phyloP scores from a whole-genome alignment of 2,329 filamentous ascomycete genomes.

The Talaromyces sp. region DNA sequence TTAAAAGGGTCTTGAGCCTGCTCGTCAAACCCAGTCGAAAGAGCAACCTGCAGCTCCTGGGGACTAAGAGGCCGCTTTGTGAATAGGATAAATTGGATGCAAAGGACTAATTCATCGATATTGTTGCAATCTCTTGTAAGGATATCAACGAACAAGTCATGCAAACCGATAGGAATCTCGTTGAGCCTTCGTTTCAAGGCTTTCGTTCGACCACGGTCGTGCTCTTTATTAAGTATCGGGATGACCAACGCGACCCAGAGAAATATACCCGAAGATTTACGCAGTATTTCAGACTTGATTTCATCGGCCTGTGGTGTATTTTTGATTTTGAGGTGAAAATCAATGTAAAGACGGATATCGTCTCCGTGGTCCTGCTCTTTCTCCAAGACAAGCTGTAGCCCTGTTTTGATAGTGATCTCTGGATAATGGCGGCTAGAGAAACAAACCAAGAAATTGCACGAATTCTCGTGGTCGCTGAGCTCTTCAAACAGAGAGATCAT shows the following conservation, averaged over 20 bases:
- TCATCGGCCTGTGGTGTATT: neutral
- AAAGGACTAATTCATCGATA: slow-evolving; percentile 18
- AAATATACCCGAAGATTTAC: slow-evolving; percentile 44
- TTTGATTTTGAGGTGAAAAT: slow-evolving; percentile 24
- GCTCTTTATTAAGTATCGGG: slow-evolving; percentile 43
- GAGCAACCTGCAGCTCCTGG: neutral
- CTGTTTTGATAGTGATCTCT: slow-evolving; percentile 31
- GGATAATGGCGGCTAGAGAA: slow-evolving; percentile 46
- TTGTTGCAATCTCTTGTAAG: slow-evolving; percentile 47
- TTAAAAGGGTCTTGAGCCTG: neutral
- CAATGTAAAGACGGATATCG: slow-evolving; percentile 36
- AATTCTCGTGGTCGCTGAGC: neutral
- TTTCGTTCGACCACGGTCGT: slow-evolving; percentile 24
- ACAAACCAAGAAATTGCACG: slow-evolving; percentile 31
- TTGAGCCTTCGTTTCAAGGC: slow-evolving; percentile 25
- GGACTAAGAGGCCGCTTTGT: neutral
- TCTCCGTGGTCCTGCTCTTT: slow-evolving; percentile 30
- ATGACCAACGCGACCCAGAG: slow-evolving; percentile 46
- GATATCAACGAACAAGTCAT: slow-evolving; percentile 52
- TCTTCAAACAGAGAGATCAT: slow-evolving; percentile 25
- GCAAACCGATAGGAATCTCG: slow-evolving; percentile 42
- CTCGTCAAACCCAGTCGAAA: neutral
- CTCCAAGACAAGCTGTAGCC: slow-evolving; percentile 33
- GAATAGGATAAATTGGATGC: neutral
- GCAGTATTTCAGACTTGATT: slow-evolving; percentile 24